Conservation (phyloP, 2,329 filamentous ascomycete genomes). For the Ophiognomonia clavigignenti-juglandacearum region DNA sequence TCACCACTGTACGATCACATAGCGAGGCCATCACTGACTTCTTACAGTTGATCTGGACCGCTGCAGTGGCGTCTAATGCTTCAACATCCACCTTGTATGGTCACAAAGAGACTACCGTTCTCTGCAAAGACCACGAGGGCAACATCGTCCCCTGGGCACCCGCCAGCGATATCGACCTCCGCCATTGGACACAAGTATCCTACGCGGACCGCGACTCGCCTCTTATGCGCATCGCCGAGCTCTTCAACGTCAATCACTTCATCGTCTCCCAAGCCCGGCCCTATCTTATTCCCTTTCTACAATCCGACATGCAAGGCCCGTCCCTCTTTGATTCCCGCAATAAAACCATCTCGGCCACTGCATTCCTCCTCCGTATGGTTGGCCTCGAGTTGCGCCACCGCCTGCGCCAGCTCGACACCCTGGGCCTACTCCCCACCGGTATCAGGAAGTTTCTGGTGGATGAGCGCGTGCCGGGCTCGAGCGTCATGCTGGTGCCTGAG, state of each 20-base stretch:
- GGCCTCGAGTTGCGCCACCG: constrained; percentile 76
- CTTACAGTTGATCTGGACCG: constrained; percentile 69
- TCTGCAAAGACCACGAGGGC: constrained; percentile 73
- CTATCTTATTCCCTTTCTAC: constrained; percentile 81
- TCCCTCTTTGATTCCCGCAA: constrained; percentile 55
- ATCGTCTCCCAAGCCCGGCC: constrained; percentile 89
- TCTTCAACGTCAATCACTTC: constrained; percentile 94
- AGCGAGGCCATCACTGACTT: not conserved
- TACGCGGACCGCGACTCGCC: constrained; percentile 62
- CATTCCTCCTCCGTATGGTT: constrained; percentile 61
- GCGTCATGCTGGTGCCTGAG: constrained; percentile 77
- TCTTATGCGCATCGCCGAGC: constrained; percentile 68
- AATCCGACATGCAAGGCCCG: constrained; percentile 74
- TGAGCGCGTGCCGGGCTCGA: constrained; percentile 73
- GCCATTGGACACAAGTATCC: constrained; percentile 62
- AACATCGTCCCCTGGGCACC: constrained; percentile 70
- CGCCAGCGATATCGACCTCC: constrained; percentile 56
- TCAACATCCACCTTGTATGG: constrained; percentile 61
- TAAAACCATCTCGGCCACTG: constrained; percentile 52
- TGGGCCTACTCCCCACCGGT: constrained; percentile 65
- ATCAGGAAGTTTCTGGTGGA: constrained; percentile 76
- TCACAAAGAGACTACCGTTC: constrained; percentile 57
- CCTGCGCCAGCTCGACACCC: constrained; percentile 71
- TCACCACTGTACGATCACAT: constrained; percentile 1
- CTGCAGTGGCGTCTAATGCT: constrained; percentile 71